Evolutionary conservation across 73 alveolate genomes (phyloP).

Genomic region (Chromera velia): DNA sequence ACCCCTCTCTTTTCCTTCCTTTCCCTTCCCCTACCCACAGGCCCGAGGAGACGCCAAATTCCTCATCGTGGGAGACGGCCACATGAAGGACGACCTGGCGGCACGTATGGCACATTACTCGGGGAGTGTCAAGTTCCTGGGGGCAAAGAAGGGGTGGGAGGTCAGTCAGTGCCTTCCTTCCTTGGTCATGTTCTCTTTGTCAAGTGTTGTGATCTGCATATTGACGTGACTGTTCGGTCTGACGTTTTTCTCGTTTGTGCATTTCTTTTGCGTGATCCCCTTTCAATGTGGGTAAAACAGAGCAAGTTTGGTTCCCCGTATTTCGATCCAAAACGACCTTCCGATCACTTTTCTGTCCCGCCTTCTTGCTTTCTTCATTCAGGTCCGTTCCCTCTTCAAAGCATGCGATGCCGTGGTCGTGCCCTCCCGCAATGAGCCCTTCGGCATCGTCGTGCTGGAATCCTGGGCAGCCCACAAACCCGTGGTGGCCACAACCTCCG

Average conservation of each 20-base stretch:
- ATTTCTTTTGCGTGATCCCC: too few relatives aligned
- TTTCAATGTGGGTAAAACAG: not conserved
- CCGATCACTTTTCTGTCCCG: too few relatives aligned
- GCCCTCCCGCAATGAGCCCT: conserved; percentile 42
- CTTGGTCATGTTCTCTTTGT: too few relatives aligned
- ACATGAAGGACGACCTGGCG: conserved; percentile 25
- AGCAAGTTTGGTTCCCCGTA: too few relatives aligned
- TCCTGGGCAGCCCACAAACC: conserved; percentile 46
- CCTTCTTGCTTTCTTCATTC: too few relatives aligned
- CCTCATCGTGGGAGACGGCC: conserved; percentile 43
- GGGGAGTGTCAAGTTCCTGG: not conserved
- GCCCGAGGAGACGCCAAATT: conserved; percentile 33
- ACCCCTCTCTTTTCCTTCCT: too few relatives aligned
- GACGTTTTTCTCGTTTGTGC: too few relatives aligned
- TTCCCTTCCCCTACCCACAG: too few relatives aligned
- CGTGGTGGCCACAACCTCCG: conserved; percentile 42
- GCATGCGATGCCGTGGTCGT: conserved; percentile 42
- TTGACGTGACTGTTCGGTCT: too few relatives aligned
- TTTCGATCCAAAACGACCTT: too few relatives aligned
- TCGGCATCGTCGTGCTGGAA: conserved; percentile 48
- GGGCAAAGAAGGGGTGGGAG: not conserved
- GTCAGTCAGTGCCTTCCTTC: too few relatives aligned
- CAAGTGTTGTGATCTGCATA: too few relatives aligned
- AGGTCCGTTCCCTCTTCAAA: conserved; percentile 43
- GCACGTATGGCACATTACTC: conserved; percentile 22